Base-by-base conservation (phyloP, 306 rosid species). In the cucumber (Cucumis sativus) region DNA sequence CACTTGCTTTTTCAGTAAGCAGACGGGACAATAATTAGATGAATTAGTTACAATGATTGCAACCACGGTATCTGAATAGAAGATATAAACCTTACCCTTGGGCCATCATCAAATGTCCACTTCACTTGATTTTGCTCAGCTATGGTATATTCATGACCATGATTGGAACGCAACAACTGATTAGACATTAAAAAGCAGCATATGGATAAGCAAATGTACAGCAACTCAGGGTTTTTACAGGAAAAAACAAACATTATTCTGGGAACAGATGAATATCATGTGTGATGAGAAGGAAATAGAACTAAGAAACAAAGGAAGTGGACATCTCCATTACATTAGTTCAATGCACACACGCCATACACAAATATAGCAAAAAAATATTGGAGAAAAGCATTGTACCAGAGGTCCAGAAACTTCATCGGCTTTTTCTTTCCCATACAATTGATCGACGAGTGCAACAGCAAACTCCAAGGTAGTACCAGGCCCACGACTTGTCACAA, bases 391-490 rank as follows among this genome's bases (percentile, higher is more conserved):
- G 65, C 55, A 72, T 35, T 79, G 39, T 85, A 92, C 98, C 97
- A 95, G 76, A 54, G 97, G 97, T 25, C 91, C 91, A 45, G 91
- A 86, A 84, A 95, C 93, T 89, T 90, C 96, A 33, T 85, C 88
- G 16, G 92, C 96, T 84, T 90, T 92, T 72, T 88, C 96, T 83
- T 92, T 92, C 77, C 97, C 97, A 64, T 78, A 89, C 87, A 95
- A 79, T 79, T 89, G 96, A 84, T 92, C 98, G 77, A 89, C 88
- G 73, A 95, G 79, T 0, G 90, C 89, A 86, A 92, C 81, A 4
- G 87, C 84, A 54, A 82, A 95, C 82, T 95, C 98, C 91, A 92
- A 85, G 86, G 96, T 89, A 57, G 98, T 95, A 73, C 97, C 98
- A 25, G 96, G 96, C 10, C 91, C 98, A 76, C 96, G 89, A 74